Conservation (phyloP, 2,329 filamentous ascomycete genomes). For the Cryphonectria japonica region DNA sequence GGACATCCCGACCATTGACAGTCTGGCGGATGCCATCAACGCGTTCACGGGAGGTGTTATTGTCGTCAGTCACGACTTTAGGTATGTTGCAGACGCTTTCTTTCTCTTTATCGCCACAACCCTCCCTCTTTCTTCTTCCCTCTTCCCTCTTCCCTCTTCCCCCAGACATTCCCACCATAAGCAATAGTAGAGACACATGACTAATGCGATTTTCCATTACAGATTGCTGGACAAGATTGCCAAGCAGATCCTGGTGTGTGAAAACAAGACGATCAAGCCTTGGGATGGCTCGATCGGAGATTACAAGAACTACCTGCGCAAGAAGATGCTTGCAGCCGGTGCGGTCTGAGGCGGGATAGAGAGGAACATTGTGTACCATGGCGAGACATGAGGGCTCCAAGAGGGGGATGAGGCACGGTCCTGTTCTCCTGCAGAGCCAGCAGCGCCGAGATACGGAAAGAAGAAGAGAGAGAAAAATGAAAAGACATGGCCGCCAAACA, state of each 20-base stretch:
- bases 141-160: too few relatives aligned
- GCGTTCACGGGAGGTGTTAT: constrained; percentile 95
- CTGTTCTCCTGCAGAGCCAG: neutral
- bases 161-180: neutral
- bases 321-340: constrained; percentile 94
- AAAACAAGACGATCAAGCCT: constrained; percentile 89
- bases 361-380: constrained; percentile 28
- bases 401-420: neutral
- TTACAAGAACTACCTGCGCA: constrained; percentile 98
- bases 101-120: constrained; percentile 4
- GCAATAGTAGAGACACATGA: constrained; percentile 14
- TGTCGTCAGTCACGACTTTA: constrained; percentile 98
- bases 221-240: constrained; percentile 99
- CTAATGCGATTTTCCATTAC: constrained; percentile 2
- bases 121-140: neutral
- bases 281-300: constrained; percentile 91
- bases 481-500: constrained; percentile 32
- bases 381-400: constrained; percentile 23
- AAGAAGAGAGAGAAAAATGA: neutral
- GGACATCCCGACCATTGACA: constrained; percentile 98
- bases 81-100: constrained; percentile 59
- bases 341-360: constrained; percentile 67
- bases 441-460: neutral
- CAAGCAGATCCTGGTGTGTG: constrained; percentile 99
- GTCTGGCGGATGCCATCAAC: constrained; percentile 95